Base-by-base conservation (phyloP, 2,329 filamentous ascomycete genomes). In the Neonectria punicea region DNA sequence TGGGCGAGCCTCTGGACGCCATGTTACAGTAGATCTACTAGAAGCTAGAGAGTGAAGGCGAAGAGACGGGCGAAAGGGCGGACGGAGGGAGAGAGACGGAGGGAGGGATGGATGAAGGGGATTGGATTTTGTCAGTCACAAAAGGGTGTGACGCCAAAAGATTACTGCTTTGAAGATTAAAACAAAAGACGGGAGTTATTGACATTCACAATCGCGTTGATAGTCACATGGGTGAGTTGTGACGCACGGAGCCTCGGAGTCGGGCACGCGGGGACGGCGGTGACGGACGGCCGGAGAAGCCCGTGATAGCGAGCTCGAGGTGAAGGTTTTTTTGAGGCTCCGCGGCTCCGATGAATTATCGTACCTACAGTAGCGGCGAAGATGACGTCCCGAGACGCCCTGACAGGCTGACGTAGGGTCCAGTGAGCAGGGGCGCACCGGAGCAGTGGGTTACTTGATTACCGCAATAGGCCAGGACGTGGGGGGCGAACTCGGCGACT, bases 1-100 rank as follows among this genome's bases (percentile, higher is more conserved):
- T 98, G 57, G 96, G 96, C 5, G 95, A 98, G 85, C 94, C 91
- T 73, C 81, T 98, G 76, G 93, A 97, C 80, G 89, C 90, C 56
- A 98, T 98, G 95, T 84, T 98, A 82, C 92, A 93, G 81, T 97
- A 89, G 75, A 76, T 71, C 57, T 81, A 85, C 5, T 18, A 41
- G 39, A 18, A 10, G 34, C 34, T 18, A 41, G 39, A 25, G 25
- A 25, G 25, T 25, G 25, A 8, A 43, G 39, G n/a, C 39, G 60
- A 36, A 28, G 25, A 7, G 32, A n/a, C 61, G 61, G 56, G 53
- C 36, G 20, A 66, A 61, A 56, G 49, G 49, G 30, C 49, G 49
- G 49, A 51, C 49, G 53, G 54, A 63, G 65, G 54, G 70, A 61
- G 58, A 34, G n/a, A 36, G 22, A 63, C 63, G 54, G 70, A 61